These are phyloP conservation scores for Volutella citrinella DNA, from an alignment of 2,329 filamentous ascomycete genomes.

Conservation along the genomic window DNA sequence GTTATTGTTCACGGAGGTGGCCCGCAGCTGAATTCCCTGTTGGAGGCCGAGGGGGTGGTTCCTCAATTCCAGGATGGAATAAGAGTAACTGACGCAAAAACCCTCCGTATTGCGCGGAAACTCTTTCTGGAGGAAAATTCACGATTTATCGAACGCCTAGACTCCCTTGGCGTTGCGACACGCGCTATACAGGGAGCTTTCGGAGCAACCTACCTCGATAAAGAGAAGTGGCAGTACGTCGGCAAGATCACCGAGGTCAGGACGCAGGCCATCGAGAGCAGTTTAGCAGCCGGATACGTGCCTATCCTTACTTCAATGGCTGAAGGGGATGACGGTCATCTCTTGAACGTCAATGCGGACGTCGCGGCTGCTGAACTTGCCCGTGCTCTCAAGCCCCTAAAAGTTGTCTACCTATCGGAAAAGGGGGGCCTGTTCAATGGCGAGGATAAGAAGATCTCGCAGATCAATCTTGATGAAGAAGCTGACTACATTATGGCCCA, in stretches of 20 bases:
- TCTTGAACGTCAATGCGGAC: constrained; percentile 97
- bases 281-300: constrained; percentile 86
- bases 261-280: constrained; percentile 83
- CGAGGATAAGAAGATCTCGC: constrained; percentile 90
- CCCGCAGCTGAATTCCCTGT: constrained; percentile 87
- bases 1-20: constrained; percentile 95
- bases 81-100: constrained; percentile 92
- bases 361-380: constrained; percentile 93
- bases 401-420: constrained; percentile 98
- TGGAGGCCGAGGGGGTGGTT: constrained; percentile 88
- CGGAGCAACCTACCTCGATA: constrained; percentile 90
- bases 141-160: constrained; percentile 75
- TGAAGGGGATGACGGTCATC: constrained; percentile 84
- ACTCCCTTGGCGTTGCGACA: constrained; percentile 84
- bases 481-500: constrained; percentile 90
- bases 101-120: constrained; percentile 82
- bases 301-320: constrained; percentile 96
- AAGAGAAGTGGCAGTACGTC: constrained; percentile 93
- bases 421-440: constrained; percentile 96
- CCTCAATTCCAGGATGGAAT: constrained; percentile 97
- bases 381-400: constrained; percentile 82
- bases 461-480: constrained; percentile 96
- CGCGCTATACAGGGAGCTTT: constrained; percentile 91
- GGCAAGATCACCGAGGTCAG: constrained; percentile 94
- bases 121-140: constrained; percentile 91